These are phyloP conservation scores for Pyrenochaeta sp. DNA, from an alignment of 2,329 filamentous ascomycete genomes.

Conservation along the genomic window DNA sequence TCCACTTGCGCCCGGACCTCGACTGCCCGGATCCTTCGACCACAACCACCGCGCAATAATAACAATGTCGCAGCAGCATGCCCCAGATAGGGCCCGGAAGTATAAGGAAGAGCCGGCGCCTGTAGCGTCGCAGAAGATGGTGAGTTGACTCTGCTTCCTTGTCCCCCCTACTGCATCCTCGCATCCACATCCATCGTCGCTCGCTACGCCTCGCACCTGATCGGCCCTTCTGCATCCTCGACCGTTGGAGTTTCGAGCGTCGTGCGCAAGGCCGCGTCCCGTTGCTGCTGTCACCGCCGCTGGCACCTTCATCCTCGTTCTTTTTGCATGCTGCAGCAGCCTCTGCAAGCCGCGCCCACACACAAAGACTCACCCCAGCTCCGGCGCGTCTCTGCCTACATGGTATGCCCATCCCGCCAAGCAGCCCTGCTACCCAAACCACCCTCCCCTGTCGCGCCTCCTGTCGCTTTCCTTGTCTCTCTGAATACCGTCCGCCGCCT, in stretches of 20 bases:
- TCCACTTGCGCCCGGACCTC: slow-evolving; percentile 42
- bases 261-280: slow-evolving; percentile 29
- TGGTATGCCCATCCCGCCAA: slow-evolving; percentile 54
- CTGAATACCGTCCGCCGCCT: slow-evolving; percentile 35
- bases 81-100: slow-evolving; percentile 52
- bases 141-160: slow-evolving; percentile 53
- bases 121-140: slow-evolving; percentile 53
- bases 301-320: slow-evolving; percentile 46
- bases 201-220: slow-evolving; percentile 29
- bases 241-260: slow-evolving; percentile 43
- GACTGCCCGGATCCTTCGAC: slow-evolving; percentile 42
- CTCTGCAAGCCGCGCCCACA: slow-evolving; percentile 50
- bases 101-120: slow-evolving; percentile 57
- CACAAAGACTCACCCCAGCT: slow-evolving; percentile 43
- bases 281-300: slow-evolving; percentile 33
- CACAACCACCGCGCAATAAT: slow-evolving; percentile 47
- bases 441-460: slow-evolving; percentile 41
- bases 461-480: slow-evolving; percentile 32
- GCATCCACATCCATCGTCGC: slow-evolving; percentile 22
- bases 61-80: slow-evolving; percentile 53
- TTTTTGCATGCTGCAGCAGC: slow-evolving; percentile 50
- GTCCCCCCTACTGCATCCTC: slow-evolving; percentile 21
- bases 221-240: slow-evolving; percentile 33
- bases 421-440: slow-evolving; percentile 43
- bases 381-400: slow-evolving; percentile 49